Base-by-base conservation (phyloP, 805 yeast species). In the Kodamaea restingae region DNA sequence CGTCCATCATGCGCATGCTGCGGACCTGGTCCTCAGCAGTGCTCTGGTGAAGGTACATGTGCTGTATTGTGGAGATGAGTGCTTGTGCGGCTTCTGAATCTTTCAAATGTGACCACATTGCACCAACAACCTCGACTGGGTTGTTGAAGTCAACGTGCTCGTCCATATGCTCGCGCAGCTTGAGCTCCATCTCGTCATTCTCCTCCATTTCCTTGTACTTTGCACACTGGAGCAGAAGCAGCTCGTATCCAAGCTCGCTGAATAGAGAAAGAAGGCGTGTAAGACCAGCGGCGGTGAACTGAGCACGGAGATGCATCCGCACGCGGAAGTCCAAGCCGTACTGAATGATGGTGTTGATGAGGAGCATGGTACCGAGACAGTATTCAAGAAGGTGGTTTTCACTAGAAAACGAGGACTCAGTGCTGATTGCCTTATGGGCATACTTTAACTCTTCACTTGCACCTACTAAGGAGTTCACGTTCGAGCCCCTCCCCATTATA, bases 381-480 rank as follows among this genome's bases (percentile, higher is more conserved):
- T 85, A 90, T 41, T 88, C 95, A 43, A 75, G 63, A 18, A 87
- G 63, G 40, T 80, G 76, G 39, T 71, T 72, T 52, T 85, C 91
- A 9, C 18, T 14, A 22, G 73, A 67, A 17, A 61, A 61, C 0
- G 79, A 76, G 21, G 34, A 28, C 3, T 18, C 22, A 7, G 33
- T 20, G 22, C 22, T 20, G 22, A 20, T 8, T 6, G 22, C 22
- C 22, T 60, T 51, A 43, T 56, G 57, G 5, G 61, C 61, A 9
- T 73, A 58, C 42, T 78, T 80, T 39, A 79, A 73, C 48, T 91
- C 97, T 7, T 83, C 93, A 42, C 87, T 81, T 0, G 96, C 95
- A 2, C 97, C 97, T 7, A 91, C 98, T 51, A 83, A 60, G 1
- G 96, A 86, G 8, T 96, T 96, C 74, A 85, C 72, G 46, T 65